Conservation (phyloP, 2,329 filamentous ascomycete species). For the Rugonectria rugulosa region DNA sequence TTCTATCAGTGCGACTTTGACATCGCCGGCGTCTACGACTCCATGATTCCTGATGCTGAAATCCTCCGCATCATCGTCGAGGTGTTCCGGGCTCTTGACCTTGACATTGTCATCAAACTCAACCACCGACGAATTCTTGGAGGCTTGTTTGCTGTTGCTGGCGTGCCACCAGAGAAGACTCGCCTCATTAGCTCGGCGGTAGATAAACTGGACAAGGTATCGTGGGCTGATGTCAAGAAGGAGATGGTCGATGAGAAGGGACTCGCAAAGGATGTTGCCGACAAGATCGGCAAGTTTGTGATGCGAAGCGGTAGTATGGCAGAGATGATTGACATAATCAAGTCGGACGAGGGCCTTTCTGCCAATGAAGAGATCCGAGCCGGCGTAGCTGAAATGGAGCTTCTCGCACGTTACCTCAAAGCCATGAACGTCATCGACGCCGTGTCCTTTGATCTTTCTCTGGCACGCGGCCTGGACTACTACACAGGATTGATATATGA, state of each 20-base stretch:
- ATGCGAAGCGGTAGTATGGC: slow-evolving; percentile 76
- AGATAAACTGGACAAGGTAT: slow-evolving; percentile 93
- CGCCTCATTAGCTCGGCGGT: slow-evolving; percentile 90
- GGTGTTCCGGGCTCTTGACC: slow-evolving; percentile 82
- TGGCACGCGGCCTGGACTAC: slow-evolving; percentile 92
- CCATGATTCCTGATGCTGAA: slow-evolving; percentile 93
- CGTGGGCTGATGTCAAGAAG: slow-evolving; percentile 87
- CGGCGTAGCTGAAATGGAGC: slow-evolving; percentile 80
- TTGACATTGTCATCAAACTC: slow-evolving; percentile 82
- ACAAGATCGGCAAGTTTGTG: slow-evolving; percentile 89
- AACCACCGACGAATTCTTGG: slow-evolving; percentile 96
- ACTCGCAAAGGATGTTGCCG: slow-evolving; percentile 76
- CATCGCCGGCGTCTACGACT: slow-evolving; percentile 85
- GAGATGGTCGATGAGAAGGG: slow-evolving; percentile 96
- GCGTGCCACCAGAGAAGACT: slow-evolving; percentile 87
- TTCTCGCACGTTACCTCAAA: slow-evolving; percentile 83
- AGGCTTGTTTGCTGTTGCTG: slow-evolving; percentile 89
- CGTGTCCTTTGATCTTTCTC: slow-evolving; percentile 87
- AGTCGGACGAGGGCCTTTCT: slow-evolving; percentile 70
- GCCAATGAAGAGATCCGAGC: slow-evolving; percentile 79
- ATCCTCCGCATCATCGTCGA: slow-evolving; percentile 85
- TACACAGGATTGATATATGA: slow-evolving; percentile 93
- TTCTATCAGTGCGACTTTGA: slow-evolving; percentile 99
- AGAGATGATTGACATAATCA: slow-evolving; percentile 76
- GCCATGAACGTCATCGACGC: slow-evolving; percentile 75